Base-by-base conservation (phyloP, 1,284 basidiomycete species). In the Chondrostereum purpureum region DNA sequence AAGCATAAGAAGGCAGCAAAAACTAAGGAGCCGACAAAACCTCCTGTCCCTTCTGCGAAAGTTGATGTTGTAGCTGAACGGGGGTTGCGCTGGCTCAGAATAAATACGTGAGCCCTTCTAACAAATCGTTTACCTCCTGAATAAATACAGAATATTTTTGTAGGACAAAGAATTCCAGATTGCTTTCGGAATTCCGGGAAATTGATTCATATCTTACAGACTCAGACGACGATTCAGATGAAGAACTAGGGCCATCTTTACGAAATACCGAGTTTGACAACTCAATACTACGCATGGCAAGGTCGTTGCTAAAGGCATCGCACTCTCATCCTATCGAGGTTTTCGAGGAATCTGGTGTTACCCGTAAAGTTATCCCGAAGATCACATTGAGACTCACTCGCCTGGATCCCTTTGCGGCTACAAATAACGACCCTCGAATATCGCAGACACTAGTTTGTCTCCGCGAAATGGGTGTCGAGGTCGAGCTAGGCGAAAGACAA, bases 101-200 rank as follows among this genome's bases (percentile, higher is more conserved):
- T 92, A 18, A 92, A 91, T 65, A 92, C 89, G 89, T 90, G 55
- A 59, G 84, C 78, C 33, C 38, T 14, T n/a, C n/a, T n/a, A n/a
- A n/a, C 41, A 31, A 10, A 14, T 21, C 27, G 20, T 39, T 21
- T 21, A 40, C 20, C 34, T 31, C 20, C 20, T 13, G n/a, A 24
- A 17, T 8, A 43, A 14, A 43, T 13, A 24, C 21, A 34, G 23
- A 37, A 42, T 35, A n/a, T n/a, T n/a, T n/a, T n/a, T n/a, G 4
- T 53, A 92, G 88, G 5, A 78, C 82, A 19, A 91, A 86, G 56
- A 83, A 86, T 46, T 72, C 78, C 0, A 78, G 84, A n/a, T 67
- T 92, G 17, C 60, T 85, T 3, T 73, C 83, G 21, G 88, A 91
- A 59, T 84, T 91, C 53, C 75, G 82, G 31, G 87, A 91, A 64